phyloP scores from a whole-genome alignment of 2,329 filamentous ascomycete species.

The Aureobasidium sp. region DNA sequence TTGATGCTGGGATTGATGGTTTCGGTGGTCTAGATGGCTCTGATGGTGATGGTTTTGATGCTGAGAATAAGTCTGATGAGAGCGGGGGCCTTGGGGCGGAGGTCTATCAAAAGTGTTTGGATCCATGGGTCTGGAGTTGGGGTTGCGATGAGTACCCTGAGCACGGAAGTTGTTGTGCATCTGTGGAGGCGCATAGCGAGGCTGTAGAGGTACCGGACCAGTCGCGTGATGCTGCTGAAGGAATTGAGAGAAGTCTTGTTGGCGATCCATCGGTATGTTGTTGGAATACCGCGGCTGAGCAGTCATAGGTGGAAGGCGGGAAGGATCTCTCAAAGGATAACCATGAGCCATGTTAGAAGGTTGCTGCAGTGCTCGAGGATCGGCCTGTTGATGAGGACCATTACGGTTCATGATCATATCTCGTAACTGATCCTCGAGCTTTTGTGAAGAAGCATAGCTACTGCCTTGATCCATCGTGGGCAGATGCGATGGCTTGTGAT shows the following conservation, averaged over 20 bases:
- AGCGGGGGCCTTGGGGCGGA: not conserved
- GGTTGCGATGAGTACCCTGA: slow-evolving; percentile 1
- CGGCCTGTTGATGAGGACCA: slow-evolving; percentile 15
- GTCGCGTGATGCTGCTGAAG: slow-evolving; percentile 7
- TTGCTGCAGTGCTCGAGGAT: slow-evolving; percentile 19
- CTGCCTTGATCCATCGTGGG: slow-evolving; percentile 17
- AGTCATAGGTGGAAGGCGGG: not conserved
- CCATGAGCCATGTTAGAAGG: not conserved
- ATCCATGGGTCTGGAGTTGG: slow-evolving; percentile 20
- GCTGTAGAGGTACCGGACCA: not conserved
- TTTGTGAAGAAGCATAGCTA: not conserved
- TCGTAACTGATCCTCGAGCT: slow-evolving; percentile 53
- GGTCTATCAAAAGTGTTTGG: slow-evolving; percentile 27
- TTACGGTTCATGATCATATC: slow-evolving; percentile 56
- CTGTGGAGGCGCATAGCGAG: not conserved
- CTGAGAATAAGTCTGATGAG: not conserved
- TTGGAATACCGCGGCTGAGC: not conserved
- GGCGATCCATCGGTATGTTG: slow-evolving; percentile 9
- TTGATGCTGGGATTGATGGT: not conserved
- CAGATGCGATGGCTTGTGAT: not conserved
- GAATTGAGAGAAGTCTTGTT: slow-evolving; percentile 11
- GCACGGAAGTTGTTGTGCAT: not conserved
- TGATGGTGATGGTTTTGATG: not conserved
- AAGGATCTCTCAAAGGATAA: not conserved
- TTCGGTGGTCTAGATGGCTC: not conserved